Percentiles rank a stretch among this genome's conserved stretches.
These are phyloP conservation scores for Fusarium pilosicola DNA, from an alignment of 2,329 filamentous ascomycete genomes.

Conservation along the genomic window DNA sequence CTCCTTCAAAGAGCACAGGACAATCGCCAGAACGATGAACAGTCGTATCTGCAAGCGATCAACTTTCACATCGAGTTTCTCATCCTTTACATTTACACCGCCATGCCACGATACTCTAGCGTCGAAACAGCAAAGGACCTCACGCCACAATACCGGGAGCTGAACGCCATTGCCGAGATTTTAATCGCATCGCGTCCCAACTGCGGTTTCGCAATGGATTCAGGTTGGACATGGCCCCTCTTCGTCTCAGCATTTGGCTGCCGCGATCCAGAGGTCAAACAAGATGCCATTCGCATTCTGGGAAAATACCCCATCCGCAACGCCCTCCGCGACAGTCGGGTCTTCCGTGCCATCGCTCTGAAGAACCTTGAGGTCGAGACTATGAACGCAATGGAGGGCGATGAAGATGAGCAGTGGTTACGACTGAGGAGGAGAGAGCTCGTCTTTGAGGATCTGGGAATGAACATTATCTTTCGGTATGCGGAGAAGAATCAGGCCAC, in stretches of 20 bases:
- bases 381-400: constrained; percentile 46
- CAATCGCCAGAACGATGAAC: constrained; percentile 37
- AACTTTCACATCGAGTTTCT: constrained; percentile 56
- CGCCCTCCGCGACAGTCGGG: constrained; percentile 55
- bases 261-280: constrained; percentile 51
- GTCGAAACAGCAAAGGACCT: constrained; percentile 50
- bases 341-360: constrained; percentile 53
- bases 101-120: constrained; percentile 52
- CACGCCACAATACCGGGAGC: constrained; percentile 56
- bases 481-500: constrained; percentile 46
- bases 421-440: constrained; percentile 51
- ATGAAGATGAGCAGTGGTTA: constrained; percentile 52
- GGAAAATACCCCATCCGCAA: constrained; percentile 55
- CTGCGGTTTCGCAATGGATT: constrained; percentile 58
- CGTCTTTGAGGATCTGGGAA: constrained; percentile 52
- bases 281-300: constrained; percentile 54
- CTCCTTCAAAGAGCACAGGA: constrained; percentile 45
- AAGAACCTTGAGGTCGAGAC: constrained; percentile 52
- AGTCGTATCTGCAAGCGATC: constrained; percentile 50
- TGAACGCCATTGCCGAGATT: constrained; percentile 51
- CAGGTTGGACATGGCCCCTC: constrained; percentile 58
- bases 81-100: constrained; percentile 53
- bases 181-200: constrained; percentile 50
- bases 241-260: constrained; percentile 55
- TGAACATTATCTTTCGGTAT: constrained; percentile 51